These are phyloP conservation scores for Pluteus cervinus DNA, from an alignment of 768 basidiomycete species.

Conservation along the genomic window DNA sequence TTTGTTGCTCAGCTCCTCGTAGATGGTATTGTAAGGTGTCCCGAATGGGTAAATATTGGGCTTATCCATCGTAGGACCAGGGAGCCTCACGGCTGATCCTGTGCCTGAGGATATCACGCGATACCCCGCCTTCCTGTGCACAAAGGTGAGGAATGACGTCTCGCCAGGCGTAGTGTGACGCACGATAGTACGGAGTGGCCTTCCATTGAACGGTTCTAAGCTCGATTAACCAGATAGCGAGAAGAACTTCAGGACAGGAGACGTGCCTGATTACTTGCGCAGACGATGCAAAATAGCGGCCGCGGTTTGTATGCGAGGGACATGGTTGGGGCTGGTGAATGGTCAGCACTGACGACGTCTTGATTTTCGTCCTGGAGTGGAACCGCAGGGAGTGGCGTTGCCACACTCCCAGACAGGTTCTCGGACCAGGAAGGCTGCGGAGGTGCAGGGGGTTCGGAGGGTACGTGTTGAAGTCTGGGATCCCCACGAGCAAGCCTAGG, in stretches of 20 bases:
- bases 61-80: constrained; percentile 94
- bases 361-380: constrained; percentile 8
- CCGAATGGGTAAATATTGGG: constrained; percentile 97
- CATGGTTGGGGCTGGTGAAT: background rate
- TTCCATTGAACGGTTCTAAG: constrained; percentile 96
- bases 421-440: constrained; percentile 22
- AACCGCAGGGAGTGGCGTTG: constrained; percentile 1
- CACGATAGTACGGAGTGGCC: constrained; percentile 88
- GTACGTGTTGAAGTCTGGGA: constrained; percentile 52
- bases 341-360: too few relatives aligned
- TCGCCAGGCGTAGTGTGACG: constrained; percentile 35
- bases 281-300: constrained; percentile 94
- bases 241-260: constrained; percentile 1
- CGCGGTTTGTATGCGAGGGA: constrained; percentile 46
- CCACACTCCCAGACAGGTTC: constrained; percentile 18
- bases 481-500: constrained; percentile 71
- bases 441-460: constrained; percentile 32
- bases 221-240: constrained; percentile 11
- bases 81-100: constrained; percentile 93
- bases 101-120: constrained; percentile 93
- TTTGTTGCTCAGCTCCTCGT: constrained; percentile 80
- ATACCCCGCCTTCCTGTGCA: constrained; percentile 77
- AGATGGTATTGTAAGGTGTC: constrained; percentile 94
- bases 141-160: too few relatives aligned
- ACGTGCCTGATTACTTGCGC: constrained; percentile 95